Evolutionary conservation across 2,329 filamentous ascomycete species (phyloP).

Genomic region (Raffaelea arxii): DNA sequence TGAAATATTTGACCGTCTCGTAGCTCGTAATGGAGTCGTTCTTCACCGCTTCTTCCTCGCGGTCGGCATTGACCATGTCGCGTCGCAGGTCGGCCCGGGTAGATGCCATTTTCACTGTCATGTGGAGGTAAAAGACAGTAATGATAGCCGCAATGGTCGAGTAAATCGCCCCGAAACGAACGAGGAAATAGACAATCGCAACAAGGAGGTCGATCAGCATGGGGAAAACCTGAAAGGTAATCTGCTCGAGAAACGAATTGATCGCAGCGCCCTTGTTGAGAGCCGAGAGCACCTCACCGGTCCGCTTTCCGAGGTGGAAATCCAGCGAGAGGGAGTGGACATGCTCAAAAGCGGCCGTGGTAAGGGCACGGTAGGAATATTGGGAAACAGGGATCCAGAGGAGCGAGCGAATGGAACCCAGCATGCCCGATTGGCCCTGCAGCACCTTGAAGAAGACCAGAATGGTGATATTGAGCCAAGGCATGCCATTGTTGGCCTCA

Average conservation of each 20-base stretch:
- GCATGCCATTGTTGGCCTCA: slow-evolving; percentile 39
- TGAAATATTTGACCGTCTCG: slow-evolving; percentile 89
- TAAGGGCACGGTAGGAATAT: slow-evolving; percentile 90
- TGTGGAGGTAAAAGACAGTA: slow-evolving; percentile 91
- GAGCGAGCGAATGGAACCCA: slow-evolving; percentile 72
- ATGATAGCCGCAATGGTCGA: slow-evolving; percentile 82
- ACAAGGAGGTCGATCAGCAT: slow-evolving; percentile 87
- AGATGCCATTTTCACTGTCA: slow-evolving; percentile 92
- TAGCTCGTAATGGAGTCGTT: slow-evolving; percentile 99
- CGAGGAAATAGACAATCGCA: slow-evolving; percentile 71
- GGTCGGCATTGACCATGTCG: slow-evolving; percentile 88
- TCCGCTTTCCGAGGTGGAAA: slow-evolving; percentile 94
- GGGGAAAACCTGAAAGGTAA: slow-evolving; percentile 90
- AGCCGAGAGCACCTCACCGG: slow-evolving; percentile 89
- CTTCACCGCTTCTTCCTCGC: slow-evolving; percentile 94
- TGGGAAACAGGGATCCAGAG: slow-evolving; percentile 97
- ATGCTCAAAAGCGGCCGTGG: slow-evolving; percentile 92
- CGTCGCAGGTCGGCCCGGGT: slow-evolving; percentile 85
- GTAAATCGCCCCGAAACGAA: slow-evolving; percentile 78
- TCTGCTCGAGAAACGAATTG: slow-evolving; percentile 91
- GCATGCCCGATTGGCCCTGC: slow-evolving; percentile 78
- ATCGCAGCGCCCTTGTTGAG: slow-evolving; percentile 94
- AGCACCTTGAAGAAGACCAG: slow-evolving; percentile 73
- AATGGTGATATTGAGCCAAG: slow-evolving; percentile 64
- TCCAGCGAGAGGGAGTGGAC: slow-evolving; percentile 92